Conservation (phyloP, 805 yeast species). For the Wickerhamiella kurtzmanii region DNA sequence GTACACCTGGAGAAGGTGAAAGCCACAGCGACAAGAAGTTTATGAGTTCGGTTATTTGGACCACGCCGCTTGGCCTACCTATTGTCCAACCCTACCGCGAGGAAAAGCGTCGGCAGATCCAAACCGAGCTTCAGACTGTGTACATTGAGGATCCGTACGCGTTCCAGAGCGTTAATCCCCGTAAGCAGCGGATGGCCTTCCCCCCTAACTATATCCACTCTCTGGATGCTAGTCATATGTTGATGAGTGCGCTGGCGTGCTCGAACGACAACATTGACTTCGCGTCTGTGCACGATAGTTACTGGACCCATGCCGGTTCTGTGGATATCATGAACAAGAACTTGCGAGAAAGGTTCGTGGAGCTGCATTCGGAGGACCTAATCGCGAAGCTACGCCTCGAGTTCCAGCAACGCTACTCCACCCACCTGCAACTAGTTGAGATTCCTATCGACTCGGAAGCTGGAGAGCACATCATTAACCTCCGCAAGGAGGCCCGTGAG, state of each 20-base stretch:
- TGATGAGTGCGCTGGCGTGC: conserved; percentile 72
- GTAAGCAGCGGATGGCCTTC: conserved; percentile 85
- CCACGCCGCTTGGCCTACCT: conserved; percentile 88
- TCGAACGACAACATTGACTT: conserved; percentile 51
- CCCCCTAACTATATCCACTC: conserved; percentile 95
- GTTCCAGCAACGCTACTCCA: conserved; percentile 65
- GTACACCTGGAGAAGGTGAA: conserved; percentile 4
- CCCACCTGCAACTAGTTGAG: conserved; percentile 46
- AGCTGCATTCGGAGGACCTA: conserved; percentile 60
- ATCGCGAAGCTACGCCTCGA: conserved; percentile 60
- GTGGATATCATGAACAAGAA: conserved; percentile 55
- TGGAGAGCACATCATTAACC: conserved; percentile 36
- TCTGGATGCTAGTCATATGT: conserved; percentile 93
- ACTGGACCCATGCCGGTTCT: conserved; percentile 93
- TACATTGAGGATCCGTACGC: conserved; percentile 78
- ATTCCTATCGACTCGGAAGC: conserved; percentile 41
- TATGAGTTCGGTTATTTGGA: conserved; percentile 90
- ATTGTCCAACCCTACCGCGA: conserved; percentile 94
- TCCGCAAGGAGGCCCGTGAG: conserved; percentile 35
- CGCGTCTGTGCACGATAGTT: conserved; percentile 95
- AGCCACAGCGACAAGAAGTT: conserved; percentile 28
- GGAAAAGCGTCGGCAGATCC: conserved; percentile 45
- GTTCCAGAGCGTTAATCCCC: conserved; percentile 65
- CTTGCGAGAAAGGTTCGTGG: conserved; percentile 67
- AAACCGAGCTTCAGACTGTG: conserved; percentile 82